A percentile compares a stretch with the other conserved stretches of the same genome.
Evolutionary conservation across 176 grass and related monocot species (phyloP).

Genomic region (Oryza longistaminata): DNA sequence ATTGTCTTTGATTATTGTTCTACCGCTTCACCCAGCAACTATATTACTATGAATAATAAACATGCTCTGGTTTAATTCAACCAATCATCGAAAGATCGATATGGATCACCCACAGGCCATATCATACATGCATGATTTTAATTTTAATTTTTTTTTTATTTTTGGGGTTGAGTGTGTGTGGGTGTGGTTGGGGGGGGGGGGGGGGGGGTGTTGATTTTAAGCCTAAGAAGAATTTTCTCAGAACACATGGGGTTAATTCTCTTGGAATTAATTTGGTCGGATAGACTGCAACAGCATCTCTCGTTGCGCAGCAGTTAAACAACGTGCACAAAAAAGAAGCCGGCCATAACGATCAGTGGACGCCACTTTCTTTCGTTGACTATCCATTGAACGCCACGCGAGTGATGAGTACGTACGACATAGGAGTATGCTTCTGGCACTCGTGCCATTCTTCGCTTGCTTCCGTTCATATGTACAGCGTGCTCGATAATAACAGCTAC

Average conservation of each 20-base stretch:
- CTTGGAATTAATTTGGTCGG: neutral
- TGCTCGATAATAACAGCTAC: neutral
- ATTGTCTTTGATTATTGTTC: too few species aligned
- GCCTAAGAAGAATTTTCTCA: neutral
- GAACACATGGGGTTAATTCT: neutral
- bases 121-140: too few species aligned
- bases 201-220: neutral
- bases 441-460: neutral
- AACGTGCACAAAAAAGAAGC: slow-evolving; percentile 36
- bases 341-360: neutral
- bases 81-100: too few species aligned
- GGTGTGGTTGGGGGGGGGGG: too few species aligned
- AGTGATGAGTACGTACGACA: neutral
- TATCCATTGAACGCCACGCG: neutral
- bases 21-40: too few species aligned
- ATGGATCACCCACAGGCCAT: too few species aligned
- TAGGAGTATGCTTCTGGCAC: slow-evolving; percentile 21
- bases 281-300: slow-evolving; percentile 1
- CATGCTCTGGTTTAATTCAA: too few species aligned
- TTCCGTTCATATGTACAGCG: neutral
- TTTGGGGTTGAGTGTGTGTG: too few species aligned
- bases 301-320: neutral
- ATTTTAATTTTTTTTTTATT: too few species aligned
- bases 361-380: slow-evolving; percentile 20
- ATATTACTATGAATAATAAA: too few species aligned